These are phyloP conservation scores for Protoeuglena noctilucae DNA, from an alignment of 139 green algal genomes.

Conservation along the genomic window DNA sequence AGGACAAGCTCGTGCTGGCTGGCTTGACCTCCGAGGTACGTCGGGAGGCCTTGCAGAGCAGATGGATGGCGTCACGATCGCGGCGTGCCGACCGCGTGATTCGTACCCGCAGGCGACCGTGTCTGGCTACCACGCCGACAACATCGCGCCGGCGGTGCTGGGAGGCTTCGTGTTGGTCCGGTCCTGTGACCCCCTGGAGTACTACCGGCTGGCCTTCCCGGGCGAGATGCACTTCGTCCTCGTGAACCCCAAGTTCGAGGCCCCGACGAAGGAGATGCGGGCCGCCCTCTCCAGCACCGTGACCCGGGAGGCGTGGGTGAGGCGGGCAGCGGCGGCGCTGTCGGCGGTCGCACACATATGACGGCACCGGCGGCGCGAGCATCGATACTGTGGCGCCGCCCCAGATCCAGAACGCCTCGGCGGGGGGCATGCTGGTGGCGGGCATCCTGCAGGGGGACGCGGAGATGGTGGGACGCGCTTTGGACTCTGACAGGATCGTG, in stretches of 20 bases:
- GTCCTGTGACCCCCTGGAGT: slow-evolving; percentile 48
- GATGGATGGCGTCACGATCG: no score
- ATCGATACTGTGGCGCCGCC: no score
- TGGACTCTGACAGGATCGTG: slow-evolving; percentile 84
- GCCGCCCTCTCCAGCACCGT: slow-evolving; percentile 76
- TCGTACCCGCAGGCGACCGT: slow-evolving; percentile 83
- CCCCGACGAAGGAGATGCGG: slow-evolving; percentile 71
- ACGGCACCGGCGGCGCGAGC: no score
- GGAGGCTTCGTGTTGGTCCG: slow-evolving; percentile 86
- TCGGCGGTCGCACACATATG: no score
- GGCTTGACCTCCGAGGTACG: slow-evolving; percentile 58
- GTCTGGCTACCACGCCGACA: slow-evolving; percentile 92
- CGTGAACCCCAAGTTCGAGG: slow-evolving; percentile 88
- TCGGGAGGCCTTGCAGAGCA: no score
- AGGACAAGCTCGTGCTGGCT: slow-evolving; percentile 58
- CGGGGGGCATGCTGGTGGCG: slow-evolving; percentile 52
- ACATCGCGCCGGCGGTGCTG: slow-evolving; percentile 78
- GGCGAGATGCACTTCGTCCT: slow-evolving; percentile 72
- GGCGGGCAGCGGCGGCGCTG: no score
- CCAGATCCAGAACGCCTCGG: slow-evolving; percentile 75
- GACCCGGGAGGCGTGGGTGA: slow-evolving; percentile 58
- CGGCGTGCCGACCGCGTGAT: no score
- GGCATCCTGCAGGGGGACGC: slow-evolving; percentile 66
- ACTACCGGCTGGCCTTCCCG: slow-evolving; percentile 28
- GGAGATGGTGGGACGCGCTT: slow-evolving; percentile 45